Evolutionary conservation across 2,329 filamentous ascomycete genomes (phyloP), one percentile per base, ranked within the genome.

Genomic region (Fusarium sp.): DNA sequence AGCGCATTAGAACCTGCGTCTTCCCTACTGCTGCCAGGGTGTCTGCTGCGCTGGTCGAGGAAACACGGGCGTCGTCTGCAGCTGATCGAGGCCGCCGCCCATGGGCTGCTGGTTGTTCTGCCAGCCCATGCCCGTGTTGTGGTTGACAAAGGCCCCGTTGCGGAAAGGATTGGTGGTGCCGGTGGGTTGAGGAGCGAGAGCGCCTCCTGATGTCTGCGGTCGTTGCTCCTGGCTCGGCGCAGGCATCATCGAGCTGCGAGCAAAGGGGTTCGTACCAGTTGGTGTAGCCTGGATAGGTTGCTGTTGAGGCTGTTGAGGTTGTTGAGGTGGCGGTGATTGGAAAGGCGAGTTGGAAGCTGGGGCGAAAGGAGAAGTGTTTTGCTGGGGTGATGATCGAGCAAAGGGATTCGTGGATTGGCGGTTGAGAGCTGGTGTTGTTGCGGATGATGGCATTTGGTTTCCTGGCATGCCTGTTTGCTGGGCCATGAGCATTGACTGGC

Each of bases 151-250:
- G 5, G 89, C 88, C 41, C 91, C 92, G 73, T 98, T 93, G 13
- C 95, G 86, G 83, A 98, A 98, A 1, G 95, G 95, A 71, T 99
- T 99, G 3, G 93, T 97, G 71, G 87, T 92, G 8, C 93, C 93
- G 0, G 93, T 97, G 2, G 90, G 85, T 71, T 94, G 92, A 3
- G 92, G 87, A 49, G 84, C 84, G 6, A 95, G 78, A 44, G 83
- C 74, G 34, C 83, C 75, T 31, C 76, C 77, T 34, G 77, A 79
- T 2, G 81, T 80, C 38, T 81, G 79, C 1, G 79, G 81, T n/a
- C 78, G 74, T 46, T 80, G 79, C 32, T 76, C 73, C 39, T 78
- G 76, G 12, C 59, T 61, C 10, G 73, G 71, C 11, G 74, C 64
- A 12, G 61, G 58, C 11, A 58, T 19, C 46, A 62, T 46, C 5